These are phyloP conservation scores for Euphorbia corollata DNA, from an alignment of 441 rosid species.

Conservation along the genomic window DNA sequence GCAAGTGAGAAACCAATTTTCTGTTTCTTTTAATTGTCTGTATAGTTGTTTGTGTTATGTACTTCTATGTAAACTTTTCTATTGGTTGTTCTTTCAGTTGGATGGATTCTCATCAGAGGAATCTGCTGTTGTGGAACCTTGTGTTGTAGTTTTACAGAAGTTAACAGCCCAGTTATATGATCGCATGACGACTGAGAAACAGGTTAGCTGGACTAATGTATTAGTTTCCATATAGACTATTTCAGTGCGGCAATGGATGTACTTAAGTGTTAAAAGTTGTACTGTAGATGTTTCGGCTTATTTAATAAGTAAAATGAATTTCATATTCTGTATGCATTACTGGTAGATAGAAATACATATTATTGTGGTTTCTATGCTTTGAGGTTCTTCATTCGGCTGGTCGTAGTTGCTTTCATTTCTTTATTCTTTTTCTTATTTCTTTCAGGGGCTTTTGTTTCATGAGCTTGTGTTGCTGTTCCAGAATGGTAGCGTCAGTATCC, in stretches of 20 bases:
- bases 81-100: constrained; percentile 47
- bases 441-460: constrained; percentile 54
- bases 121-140: constrained; percentile 53
- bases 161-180: constrained; percentile 46
- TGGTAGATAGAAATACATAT: neutral
- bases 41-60: neutral
- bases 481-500: constrained; percentile 53
- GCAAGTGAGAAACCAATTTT: constrained; percentile 47
- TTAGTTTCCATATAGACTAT: neutral
- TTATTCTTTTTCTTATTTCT: constrained; percentile 22
- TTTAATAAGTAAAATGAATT: neutral
- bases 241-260: neutral
- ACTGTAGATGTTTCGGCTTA: neutral
- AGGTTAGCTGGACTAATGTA: constrained; percentile 40
- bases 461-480: constrained; percentile 60
- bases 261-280: neutral
- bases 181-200: constrained; percentile 47
- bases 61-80: constrained; percentile 13
- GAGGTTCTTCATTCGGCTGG: neutral
- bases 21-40: constrained; percentile 11
- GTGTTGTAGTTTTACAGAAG: constrained; percentile 59
- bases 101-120: constrained; percentile 44
- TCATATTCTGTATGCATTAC: neutral
- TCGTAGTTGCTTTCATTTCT: constrained; percentile 4
- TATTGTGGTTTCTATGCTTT: neutral